Conservation (phyloP, 768 basidiomycete species). For the Mrakia gelida region DNA sequence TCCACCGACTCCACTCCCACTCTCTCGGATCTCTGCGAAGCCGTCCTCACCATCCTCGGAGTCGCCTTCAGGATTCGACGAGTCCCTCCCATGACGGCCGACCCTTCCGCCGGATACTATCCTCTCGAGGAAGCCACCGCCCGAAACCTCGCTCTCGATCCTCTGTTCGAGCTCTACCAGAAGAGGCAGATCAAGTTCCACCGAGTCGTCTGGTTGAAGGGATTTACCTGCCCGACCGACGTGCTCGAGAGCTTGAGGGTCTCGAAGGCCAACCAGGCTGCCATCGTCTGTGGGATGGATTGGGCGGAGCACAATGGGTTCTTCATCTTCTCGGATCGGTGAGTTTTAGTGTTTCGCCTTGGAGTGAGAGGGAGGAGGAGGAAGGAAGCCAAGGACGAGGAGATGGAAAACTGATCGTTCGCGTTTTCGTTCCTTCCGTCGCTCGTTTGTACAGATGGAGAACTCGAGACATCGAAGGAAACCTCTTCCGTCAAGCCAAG, state of each 20-base stretch:
- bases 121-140: constrained; percentile 92
- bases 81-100: constrained; percentile 88
- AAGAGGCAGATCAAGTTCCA: constrained; percentile 77
- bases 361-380: background rate
- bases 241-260: constrained; percentile 93
- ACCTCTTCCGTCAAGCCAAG: constrained; percentile 94
- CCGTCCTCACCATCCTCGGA: constrained; percentile 85
- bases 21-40: constrained; percentile 88
- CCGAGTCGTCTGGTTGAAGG: constrained; percentile 94
- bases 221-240: constrained; percentile 97
- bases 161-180: constrained; percentile 72
- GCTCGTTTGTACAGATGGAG: constrained; percentile 63
- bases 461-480: constrained; percentile 94
- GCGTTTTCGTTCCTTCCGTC: background rate
- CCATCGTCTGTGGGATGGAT: constrained; percentile 99
- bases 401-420: background rate
- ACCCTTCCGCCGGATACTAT: constrained; percentile 85
- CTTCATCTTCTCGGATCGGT: constrained; percentile 98
- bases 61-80: constrained; percentile 87
- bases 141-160: constrained; percentile 87
- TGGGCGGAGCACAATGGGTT: constrained; percentile 98
- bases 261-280: constrained; percentile 82
- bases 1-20: constrained; percentile 94
- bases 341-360: constrained; percentile 37
- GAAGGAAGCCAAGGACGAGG: background rate